These are phyloP conservation scores for Geosmithia morbida DNA, from an alignment of 2,329 filamentous ascomycete genomes.

Conservation along the genomic window DNA sequence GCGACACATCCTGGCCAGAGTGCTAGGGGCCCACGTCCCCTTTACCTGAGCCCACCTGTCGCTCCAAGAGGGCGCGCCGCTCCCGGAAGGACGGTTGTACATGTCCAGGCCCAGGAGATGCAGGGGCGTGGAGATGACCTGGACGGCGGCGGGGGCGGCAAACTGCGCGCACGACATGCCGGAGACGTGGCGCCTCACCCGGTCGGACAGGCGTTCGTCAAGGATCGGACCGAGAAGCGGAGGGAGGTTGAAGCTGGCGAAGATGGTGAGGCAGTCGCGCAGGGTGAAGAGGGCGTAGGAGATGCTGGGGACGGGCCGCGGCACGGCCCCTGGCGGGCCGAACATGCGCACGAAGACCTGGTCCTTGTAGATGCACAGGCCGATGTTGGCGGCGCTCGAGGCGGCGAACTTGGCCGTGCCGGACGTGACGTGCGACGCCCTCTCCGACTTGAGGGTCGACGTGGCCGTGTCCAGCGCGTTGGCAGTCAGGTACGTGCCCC, in stretches of 20 bases:
- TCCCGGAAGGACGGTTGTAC: slow-evolving; percentile 52
- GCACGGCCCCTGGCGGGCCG: slow-evolving; percentile 40
- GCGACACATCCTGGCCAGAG: slow-evolving; percentile 61
- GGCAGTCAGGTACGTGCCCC: slow-evolving; percentile 77
- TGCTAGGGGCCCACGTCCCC: slow-evolving; percentile 63
- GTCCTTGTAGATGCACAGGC: slow-evolving; percentile 81
- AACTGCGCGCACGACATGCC: slow-evolving; percentile 64
- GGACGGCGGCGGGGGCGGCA: slow-evolving; percentile 61
- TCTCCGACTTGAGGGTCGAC: slow-evolving; percentile 44
- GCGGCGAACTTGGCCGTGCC: slow-evolving; percentile 70
- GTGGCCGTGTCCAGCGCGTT: slow-evolving; percentile 72
- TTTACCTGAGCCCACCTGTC: slow-evolving; percentile 56
- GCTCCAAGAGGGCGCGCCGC: slow-evolving; percentile 18
- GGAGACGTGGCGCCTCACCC: slow-evolving; percentile 25
- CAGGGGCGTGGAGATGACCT: slow-evolving; percentile 67
- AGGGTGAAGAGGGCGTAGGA: slow-evolving; percentile 68
- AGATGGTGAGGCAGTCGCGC: slow-evolving; percentile 79
- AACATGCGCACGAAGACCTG: slow-evolving; percentile 74
- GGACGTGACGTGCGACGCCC: slow-evolving; percentile 51
- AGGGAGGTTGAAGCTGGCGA: slow-evolving; percentile 83
- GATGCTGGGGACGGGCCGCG: slow-evolving; percentile 47
- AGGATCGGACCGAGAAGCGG: slow-evolving; percentile 61
- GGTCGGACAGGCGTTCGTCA: slow-evolving; percentile 34
- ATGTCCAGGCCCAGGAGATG: slow-evolving; percentile 76
- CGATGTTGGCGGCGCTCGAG: slow-evolving; percentile 70